These are phyloP conservation scores for Rhododendron williamsianum DNA, from an alignment of 148 eudicot genomes.

Conservation along the genomic window DNA sequence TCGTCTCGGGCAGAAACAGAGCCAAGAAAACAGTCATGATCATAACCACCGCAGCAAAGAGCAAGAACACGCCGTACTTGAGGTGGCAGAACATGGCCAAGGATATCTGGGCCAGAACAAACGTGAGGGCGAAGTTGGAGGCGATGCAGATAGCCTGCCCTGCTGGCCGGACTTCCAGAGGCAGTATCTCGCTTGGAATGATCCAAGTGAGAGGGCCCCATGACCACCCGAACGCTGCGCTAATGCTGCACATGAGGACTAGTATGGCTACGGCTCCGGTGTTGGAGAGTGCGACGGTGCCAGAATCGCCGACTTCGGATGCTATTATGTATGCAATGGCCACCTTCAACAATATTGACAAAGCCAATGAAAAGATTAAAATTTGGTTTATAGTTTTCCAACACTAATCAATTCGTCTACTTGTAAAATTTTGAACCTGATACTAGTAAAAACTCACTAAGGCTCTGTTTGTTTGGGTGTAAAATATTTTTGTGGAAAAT, in stretches of 20 bases:
- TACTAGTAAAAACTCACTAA: background rate
- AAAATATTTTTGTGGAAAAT: no score
- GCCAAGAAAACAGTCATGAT: slow-evolving; percentile 31
- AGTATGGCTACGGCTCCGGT: slow-evolving; percentile 10
- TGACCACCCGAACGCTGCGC: slow-evolving; percentile 47
- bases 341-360: slow-evolving; percentile 4
- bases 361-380: background rate
- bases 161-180: background rate
- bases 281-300: slow-evolving; percentile 6
- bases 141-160: slow-evolving; percentile 31
- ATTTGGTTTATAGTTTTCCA: background rate
- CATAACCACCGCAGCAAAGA: slow-evolving; percentile 22
- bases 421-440: background rate
- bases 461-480: no score
- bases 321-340: slow-evolving; percentile 28
- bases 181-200: slow-evolving; percentile 39
- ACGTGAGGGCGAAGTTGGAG: slow-evolving; percentile 30
- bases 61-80: slow-evolving; percentile 32
- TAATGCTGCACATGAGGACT: slow-evolving; percentile 28
- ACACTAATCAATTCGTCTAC: background rate
- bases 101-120: slow-evolving; percentile 32
- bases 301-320: slow-evolving; percentile 5
- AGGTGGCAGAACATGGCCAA: slow-evolving; percentile 36
- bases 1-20: slow-evolving; percentile 38
- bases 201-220: slow-evolving; percentile 48